Evolutionary conservation across 192 early-diverging fungal species (phyloP), one percentile per base, ranked within the genome.

Genomic region (Bifiguratus adelaidae): DNA sequence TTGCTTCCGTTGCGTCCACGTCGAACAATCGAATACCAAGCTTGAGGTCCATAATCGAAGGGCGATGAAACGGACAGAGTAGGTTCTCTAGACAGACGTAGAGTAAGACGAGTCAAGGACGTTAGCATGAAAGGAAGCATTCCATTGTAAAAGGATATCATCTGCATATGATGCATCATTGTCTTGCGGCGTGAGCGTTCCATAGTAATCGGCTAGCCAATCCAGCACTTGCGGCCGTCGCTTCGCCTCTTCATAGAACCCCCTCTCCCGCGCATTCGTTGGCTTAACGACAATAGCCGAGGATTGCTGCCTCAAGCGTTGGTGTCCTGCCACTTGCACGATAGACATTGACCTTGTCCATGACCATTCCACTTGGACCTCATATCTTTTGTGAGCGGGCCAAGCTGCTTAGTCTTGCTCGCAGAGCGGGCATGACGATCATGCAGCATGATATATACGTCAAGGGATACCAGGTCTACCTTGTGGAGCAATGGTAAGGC

Each of bases 21-120:
- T 83, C 90, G 54, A 80, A 83, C 25, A 93, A 58, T 36, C 76
- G 73, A 2, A 71, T 73, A 5, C 92, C 95, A 30, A 98, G 53
- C 60, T 97, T 97, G 20, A 95, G 36, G 61, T 97, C 94, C 32
- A 88, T 58, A 8, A 94, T 63, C 49, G 87, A 93, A 1, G 92
- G 81, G 27, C 77, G 62, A 8, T 49, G 65, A 52, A 89, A 89
- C 8, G 73, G 70, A 40, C 57, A 48, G 3, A 85, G 47, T 28
- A 92, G 36, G 43, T 97, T 91, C 52, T 93, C 84, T 43, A 95
- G 55, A 49, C 82, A 82, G 12, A 91, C 52, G 41, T 67, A 71
- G 23, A 68, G 70, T 48, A 48, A 40, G 23, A 52, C 33, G 19
- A 12, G 26, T 16, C 26, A 44, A 28, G 44, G 41, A 28, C n/a